Evolutionary conservation across 2,329 filamentous ascomycete genomes (phyloP).

Genomic region (Sarocladiaceae sp.): DNA sequence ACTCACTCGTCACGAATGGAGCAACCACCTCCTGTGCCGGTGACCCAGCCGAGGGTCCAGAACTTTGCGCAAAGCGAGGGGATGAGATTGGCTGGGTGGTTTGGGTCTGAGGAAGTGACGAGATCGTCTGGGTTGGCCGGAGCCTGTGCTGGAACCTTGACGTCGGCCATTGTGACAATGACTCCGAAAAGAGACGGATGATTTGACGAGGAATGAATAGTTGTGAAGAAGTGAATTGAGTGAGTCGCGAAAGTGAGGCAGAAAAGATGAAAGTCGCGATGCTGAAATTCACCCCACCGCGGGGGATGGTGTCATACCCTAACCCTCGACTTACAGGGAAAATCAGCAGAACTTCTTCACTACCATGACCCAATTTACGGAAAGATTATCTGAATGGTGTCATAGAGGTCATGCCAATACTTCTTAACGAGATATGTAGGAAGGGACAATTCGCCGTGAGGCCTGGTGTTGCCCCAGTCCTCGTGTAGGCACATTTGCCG

Average conservation of each 20-base stretch:
- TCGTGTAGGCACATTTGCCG: no score
- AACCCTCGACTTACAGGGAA: no score
- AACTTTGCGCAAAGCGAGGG: constrained; percentile 91
- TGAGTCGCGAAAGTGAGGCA: neutral
- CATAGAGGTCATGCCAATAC: no score
- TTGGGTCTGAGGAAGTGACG: constrained; percentile 58
- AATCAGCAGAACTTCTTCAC: no score
- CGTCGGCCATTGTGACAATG: neutral
- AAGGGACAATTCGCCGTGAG: no score
- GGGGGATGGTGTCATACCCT: no score
- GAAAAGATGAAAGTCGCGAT: neutral
- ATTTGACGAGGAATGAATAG: neutral
- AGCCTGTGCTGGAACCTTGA: constrained; percentile 14
- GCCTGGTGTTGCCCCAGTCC: no score
- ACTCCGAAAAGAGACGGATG: neutral
- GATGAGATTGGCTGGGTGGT: constrained; percentile 93
- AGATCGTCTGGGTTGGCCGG: constrained; percentile 38
- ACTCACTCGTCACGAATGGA: constrained; percentile 63
- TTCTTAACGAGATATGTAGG: no score
- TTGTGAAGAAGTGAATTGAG: neutral
- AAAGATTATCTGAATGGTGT: no score
- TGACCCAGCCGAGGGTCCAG: constrained; percentile 92
- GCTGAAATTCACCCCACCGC: no score
- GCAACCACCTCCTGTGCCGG: constrained; percentile 75
- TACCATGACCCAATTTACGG: no score